Evolutionary conservation across 768 basidiomycete genomes (phyloP).

Genomic region (Lentinula edodes): DNA sequence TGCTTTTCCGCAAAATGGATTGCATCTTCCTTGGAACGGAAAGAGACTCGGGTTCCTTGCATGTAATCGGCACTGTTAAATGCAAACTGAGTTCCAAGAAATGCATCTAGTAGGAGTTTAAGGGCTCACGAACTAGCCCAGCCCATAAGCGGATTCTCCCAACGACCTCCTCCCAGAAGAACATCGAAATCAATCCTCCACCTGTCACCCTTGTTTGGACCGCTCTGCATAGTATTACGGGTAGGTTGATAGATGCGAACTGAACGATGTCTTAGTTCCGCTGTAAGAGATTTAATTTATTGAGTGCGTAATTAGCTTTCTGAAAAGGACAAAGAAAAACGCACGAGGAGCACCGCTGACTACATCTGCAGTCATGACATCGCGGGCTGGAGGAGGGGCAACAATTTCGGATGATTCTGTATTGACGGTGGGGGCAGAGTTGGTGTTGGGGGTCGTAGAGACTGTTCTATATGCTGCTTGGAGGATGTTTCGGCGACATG

Average conservation of each 20-base stretch:
- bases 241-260: conserved; percentile 93
- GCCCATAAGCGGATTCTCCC: conserved; percentile 99
- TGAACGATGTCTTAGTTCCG: conserved; percentile 76
- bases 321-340: conserved; percentile 17
- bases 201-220: conserved; percentile 73
- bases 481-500: conserved; percentile 1
- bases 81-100: conserved; percentile 3
- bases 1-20: conserved; percentile 97
- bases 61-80: conserved; percentile 81
- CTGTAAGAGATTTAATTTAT: conserved; percentile 28
- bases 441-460: background rate
- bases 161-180: conserved; percentile 82
- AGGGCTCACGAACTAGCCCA: conserved; percentile 87
- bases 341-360: conserved; percentile 84
- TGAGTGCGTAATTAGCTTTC: background rate
- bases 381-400: conserved; percentile 44
- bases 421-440: background rate
- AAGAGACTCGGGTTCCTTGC: conserved; percentile 82
- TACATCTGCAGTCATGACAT: conserved; percentile 72
- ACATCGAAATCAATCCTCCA: conserved; percentile 97
- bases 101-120: background rate
- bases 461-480: conserved; percentile 1
- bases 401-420: conserved; percentile 33
- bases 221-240: conserved; percentile 94
- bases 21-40: conserved; percentile 85